These are phyloP conservation scores for Citrus reticulata DNA, from an alignment of 345 rosid species.

Conservation along the genomic window DNA sequence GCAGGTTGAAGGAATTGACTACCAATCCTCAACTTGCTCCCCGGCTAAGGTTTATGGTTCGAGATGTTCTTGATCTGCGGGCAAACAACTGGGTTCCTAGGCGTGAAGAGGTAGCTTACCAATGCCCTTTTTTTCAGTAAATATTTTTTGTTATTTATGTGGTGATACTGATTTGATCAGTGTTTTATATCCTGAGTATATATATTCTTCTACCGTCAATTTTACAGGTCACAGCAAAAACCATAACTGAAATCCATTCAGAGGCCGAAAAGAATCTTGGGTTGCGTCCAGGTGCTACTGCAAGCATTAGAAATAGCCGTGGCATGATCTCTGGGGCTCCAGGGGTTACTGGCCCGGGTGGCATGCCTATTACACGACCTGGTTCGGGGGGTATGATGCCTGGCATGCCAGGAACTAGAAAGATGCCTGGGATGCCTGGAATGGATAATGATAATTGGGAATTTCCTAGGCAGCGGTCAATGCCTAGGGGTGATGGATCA, in stretches of 20 bases:
- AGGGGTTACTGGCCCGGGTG: constrained; percentile 50
- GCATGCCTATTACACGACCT: constrained; percentile 67
- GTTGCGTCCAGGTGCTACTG: constrained; percentile 87
- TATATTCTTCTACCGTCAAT: constrained; percentile 5
- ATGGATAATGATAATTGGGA: constrained; percentile 84
- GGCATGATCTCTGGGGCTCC: constrained; percentile 44
- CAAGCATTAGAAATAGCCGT: constrained; percentile 69
- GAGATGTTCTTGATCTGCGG: constrained; percentile 80
- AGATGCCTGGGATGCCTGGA: constrained; percentile 97
- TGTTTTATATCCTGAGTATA: neutral
- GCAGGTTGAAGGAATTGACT: constrained; percentile 59
- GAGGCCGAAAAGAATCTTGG: constrained; percentile 92
- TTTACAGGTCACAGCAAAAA: constrained; percentile 85
- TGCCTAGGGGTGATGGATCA: constrained; percentile 75
- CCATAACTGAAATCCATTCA: constrained; percentile 84
- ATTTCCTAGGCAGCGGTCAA: constrained; percentile 55
- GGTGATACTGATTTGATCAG: neutral
- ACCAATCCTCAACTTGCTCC: constrained; percentile 58
- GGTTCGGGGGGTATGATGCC: constrained; percentile 98
- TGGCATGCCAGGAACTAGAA: constrained; percentile 90
- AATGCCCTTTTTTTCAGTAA: neutral
- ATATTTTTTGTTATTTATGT: neutral
- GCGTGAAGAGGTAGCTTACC: constrained; percentile 74
- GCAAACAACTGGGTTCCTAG: constrained; percentile 83
- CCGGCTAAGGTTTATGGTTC: constrained; percentile 76